These are phyloP conservation scores for Apiotrichum laibachii DNA, from an alignment of 1,284 basidiomycete species.

Conservation along the genomic window DNA sequence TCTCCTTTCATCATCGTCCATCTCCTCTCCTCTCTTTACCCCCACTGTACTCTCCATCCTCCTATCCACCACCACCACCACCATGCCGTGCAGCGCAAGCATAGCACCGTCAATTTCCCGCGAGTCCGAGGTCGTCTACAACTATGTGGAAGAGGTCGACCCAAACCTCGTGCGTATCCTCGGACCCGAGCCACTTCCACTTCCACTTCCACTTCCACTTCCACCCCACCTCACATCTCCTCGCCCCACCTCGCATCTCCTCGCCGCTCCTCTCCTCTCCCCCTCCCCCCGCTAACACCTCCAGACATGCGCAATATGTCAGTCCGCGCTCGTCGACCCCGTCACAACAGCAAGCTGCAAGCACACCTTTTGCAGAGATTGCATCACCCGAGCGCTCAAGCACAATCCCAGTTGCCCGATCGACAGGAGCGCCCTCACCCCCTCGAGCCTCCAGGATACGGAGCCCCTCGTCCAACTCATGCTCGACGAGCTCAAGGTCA, in stretches of 20 bases:
- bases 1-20: too few species aligned
- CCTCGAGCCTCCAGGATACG: constrained; percentile 25
- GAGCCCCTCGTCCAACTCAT: constrained; percentile 51
- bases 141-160: constrained; percentile 42
- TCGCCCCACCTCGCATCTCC: too few species aligned
- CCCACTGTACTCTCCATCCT: too few species aligned
- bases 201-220: too few species aligned
- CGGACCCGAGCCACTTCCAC: background rate
- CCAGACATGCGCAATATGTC: constrained; percentile 79
- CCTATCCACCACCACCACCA: too few species aligned
- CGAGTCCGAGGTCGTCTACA: constrained; percentile 35
- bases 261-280: background rate
- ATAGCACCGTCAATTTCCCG: background rate
- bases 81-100: too few species aligned
- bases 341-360: constrained; percentile 64
- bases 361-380: constrained; percentile 78
- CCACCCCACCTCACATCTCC: too few species aligned
- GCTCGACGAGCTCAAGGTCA: constrained; percentile 75
- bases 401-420: constrained; percentile 65
- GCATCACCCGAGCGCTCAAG: constrained; percentile 65
- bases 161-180: constrained; percentile 34
- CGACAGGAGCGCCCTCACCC: constrained; percentile 64
- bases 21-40: too few species aligned
- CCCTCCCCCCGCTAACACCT: background rate
- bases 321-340: constrained; percentile 74